A percentile compares a stretch with the other conserved stretches of the same genome.
phyloP scores from a whole-genome alignment of 169 alveolate species.

The Plasmodium vinckei region DNA sequence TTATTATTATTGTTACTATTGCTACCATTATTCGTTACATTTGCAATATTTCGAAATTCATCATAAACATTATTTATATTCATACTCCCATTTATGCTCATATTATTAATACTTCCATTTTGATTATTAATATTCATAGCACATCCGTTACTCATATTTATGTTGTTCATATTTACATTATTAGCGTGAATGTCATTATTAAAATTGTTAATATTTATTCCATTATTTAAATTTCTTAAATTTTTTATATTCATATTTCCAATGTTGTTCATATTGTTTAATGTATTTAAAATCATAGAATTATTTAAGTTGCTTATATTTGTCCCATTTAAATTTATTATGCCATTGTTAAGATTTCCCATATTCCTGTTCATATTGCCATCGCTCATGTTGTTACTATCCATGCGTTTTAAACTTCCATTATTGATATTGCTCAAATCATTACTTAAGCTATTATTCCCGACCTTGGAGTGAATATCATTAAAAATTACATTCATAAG shows the following conservation, averaged over 20 bases:
- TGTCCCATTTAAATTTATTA: constrained; percentile 6
- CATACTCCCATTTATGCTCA: constrained; percentile 14
- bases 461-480: constrained; percentile 7
- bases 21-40: neutral
- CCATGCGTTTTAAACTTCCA: constrained; percentile 7
- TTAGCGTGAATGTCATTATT: neutral
- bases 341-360: constrained; percentile 12
- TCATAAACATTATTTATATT: constrained; percentile 29
- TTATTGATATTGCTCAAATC: constrained; percentile 13
- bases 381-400: neutral
- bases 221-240: constrained; percentile 13
- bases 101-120: neutral
- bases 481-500: constrained; percentile 13
- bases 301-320: neutral
- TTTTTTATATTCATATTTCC: neutral
- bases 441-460: constrained; percentile 15
- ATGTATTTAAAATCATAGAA: neutral
- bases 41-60: neutral
- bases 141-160: constrained; percentile 1
- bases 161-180: constrained; percentile 3
- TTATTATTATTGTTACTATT: neutral
- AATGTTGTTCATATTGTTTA: constrained; percentile 6
- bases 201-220: neutral
- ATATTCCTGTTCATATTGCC: constrained; percentile 14
- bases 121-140: constrained; percentile 6